Percentiles rank a stretch among this genome's conserved stretches.
These are phyloP conservation scores for Castanopsis chinensis DNA, from an alignment of 306 rosid genomes.

Conservation along the genomic window DNA sequence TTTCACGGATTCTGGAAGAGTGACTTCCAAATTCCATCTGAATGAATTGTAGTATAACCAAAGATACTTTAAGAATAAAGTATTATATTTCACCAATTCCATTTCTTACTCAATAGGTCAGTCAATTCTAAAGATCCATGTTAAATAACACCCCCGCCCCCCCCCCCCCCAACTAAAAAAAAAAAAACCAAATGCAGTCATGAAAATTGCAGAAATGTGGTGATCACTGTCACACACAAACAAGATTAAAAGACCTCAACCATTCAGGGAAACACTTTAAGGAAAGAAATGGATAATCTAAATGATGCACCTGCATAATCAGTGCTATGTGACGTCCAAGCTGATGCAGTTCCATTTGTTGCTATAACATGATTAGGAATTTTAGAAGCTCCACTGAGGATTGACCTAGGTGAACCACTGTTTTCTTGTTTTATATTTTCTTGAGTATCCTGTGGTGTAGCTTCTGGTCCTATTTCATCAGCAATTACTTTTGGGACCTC, in stretches of 20 bases:
- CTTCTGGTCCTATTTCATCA: slow-evolving; percentile 53
- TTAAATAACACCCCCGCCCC: not conserved
- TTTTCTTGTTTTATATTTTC: slow-evolving; percentile 32
- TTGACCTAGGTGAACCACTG: slow-evolving; percentile 38
- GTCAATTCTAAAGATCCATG: not conserved
- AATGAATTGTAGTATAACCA: not conserved
- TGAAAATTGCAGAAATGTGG: not conserved
- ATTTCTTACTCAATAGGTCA: not conserved
- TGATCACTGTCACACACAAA: not conserved
- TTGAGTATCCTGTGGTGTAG: slow-evolving; percentile 22
- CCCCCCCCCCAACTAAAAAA: not conserved
- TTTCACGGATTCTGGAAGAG: not conserved
- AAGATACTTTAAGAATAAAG: not conserved
- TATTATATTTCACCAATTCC: not conserved
- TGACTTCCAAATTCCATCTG: too few relatives aligned
- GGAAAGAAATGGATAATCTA: slow-evolving; percentile 4
- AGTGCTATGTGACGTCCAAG: slow-evolving; percentile 21
- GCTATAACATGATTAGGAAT: slow-evolving; percentile 34
- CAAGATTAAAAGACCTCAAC: slow-evolving; percentile 3
- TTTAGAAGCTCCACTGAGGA: slow-evolving; percentile 33
- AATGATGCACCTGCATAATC: slow-evolving; percentile 49
- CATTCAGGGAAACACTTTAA: not conserved
- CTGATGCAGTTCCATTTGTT: slow-evolving; percentile 24
- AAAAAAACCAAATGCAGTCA: slow-evolving; percentile 5
- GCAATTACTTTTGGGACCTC: slow-evolving; percentile 68